phyloP scores from a whole-genome alignment of 352 stramenopile species.

The Phytopythium oedochilum region DNA sequence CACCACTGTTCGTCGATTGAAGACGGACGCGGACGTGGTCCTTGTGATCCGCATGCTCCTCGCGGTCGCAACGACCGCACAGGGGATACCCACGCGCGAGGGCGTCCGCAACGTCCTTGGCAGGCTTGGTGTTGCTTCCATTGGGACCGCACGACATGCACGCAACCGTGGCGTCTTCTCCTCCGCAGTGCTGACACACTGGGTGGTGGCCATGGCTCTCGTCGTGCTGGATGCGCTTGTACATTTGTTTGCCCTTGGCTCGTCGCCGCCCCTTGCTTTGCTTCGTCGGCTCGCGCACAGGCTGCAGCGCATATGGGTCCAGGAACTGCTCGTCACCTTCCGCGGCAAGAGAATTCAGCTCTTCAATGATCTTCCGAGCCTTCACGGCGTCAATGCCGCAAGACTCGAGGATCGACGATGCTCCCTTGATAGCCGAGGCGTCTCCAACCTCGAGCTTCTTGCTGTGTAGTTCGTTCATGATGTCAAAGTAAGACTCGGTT shows the following conservation, averaged over 20 bases:
- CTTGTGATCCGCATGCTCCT: conserved; percentile 62
- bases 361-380: conserved; percentile 54
- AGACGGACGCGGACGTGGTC: conserved; percentile 52
- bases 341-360: conserved; percentile 40
- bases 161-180: conserved; percentile 48
- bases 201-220: conserved; percentile 15
- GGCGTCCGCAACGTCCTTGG: conserved; percentile 48
- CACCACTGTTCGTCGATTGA: conserved; percentile 22
- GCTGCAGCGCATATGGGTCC: conserved; percentile 16
- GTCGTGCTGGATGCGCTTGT: conserved; percentile 9
- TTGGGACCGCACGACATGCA: conserved; percentile 55
- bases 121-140: conserved; percentile 16
- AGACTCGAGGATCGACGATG: conserved; percentile 60
- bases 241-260: conserved; percentile 62
- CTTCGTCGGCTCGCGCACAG: conserved; percentile 7
- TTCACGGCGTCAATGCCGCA: conserved; percentile 51
- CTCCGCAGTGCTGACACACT: conserved; percentile 70
- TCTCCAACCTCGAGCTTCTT: conserved; percentile 81
- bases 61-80: conserved; percentile 60
- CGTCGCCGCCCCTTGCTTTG: conserved; percentile 28
- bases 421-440: conserved; percentile 51
- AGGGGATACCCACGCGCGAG: conserved; percentile 61
- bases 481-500: background rate
- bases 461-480: conserved; percentile 8
- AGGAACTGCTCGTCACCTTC: conserved; percentile 12